phyloP scores from a whole-genome alignment of 2,329 filamentous ascomycete genomes.

The Coniella vitis region DNA sequence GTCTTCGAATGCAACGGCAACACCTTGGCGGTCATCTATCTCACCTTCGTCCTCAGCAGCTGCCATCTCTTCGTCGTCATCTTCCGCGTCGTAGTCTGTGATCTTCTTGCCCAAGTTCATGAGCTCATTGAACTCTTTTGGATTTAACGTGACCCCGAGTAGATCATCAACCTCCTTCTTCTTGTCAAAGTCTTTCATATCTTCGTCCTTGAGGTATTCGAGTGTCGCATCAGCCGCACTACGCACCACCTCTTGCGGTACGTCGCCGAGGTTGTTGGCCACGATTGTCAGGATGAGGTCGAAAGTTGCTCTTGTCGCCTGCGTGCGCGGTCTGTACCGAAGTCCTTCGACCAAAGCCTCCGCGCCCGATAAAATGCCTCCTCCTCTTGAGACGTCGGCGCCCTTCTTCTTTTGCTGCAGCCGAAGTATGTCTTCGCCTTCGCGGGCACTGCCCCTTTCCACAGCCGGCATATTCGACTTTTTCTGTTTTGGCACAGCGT shows the following conservation, averaged over 20 bases:
- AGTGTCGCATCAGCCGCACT: constrained; percentile 90
- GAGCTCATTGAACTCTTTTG: constrained; percentile 94
- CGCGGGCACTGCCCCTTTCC: constrained; percentile 67
- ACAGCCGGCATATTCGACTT: constrained; percentile 64
- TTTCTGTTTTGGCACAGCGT: constrained; percentile 74
- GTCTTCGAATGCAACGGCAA: constrained; percentile 93
- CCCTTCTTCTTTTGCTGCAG: constrained; percentile 85
- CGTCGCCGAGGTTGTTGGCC: constrained; percentile 81
- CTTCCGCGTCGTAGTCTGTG: constrained; percentile 94
- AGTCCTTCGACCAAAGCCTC: constrained; percentile 88
- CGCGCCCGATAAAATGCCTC: constrained; percentile 74
- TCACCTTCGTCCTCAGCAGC: constrained; percentile 65
- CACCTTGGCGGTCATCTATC: constrained; percentile 89
- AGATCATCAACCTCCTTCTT: constrained; percentile 97
- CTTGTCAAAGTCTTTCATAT: constrained; percentile 94
- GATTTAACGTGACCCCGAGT: constrained; percentile 70
- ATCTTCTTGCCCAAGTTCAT: constrained; percentile 98
- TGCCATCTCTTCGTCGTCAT: constrained; percentile 85
- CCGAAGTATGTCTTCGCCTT: constrained; percentile 76
- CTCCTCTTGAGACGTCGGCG: constrained; percentile 61
- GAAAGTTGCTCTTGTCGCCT: constrained; percentile 86
- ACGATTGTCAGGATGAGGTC: constrained; percentile 91
- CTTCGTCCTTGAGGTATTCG: constrained; percentile 90
- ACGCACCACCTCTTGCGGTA: constrained; percentile 82
- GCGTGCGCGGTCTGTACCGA: constrained; percentile 83